phyloP scores from a whole-genome alignment of 805 yeast species.

The Metschnikowia kunwiensis region DNA sequence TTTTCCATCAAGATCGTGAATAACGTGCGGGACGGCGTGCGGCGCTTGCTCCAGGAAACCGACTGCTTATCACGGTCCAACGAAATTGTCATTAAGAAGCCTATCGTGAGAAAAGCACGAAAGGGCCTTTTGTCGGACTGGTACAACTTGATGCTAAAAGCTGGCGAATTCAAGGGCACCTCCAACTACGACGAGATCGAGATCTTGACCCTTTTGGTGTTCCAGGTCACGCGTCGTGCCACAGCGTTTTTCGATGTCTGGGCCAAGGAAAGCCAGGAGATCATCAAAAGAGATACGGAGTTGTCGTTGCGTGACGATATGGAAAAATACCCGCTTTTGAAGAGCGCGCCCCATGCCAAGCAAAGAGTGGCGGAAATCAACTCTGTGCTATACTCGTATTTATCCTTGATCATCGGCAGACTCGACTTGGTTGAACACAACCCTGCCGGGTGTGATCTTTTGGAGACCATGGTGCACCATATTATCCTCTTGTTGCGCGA shows the following conservation, averaged over 20 bases:
- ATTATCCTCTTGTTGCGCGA: conserved; percentile 63
- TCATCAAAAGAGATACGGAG: conserved; percentile 39
- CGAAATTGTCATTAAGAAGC: conserved; percentile 60
- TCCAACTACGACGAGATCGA: conserved; percentile 56
- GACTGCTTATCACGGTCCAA: conserved; percentile 74
- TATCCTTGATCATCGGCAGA: conserved; percentile 70
- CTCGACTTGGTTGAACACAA: conserved; percentile 75
- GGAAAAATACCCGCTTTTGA: conserved; percentile 45
- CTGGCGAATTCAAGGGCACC: conserved; percentile 70
- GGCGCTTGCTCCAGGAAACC: conserved; percentile 58
- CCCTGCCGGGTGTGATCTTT: conserved; percentile 61
- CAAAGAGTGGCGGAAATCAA: conserved; percentile 64
- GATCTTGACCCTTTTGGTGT: conserved; percentile 58
- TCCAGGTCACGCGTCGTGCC: conserved; percentile 65
- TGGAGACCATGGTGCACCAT: conserved; percentile 68
- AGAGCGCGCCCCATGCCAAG: conserved; percentile 57
- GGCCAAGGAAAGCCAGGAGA: conserved; percentile 58
- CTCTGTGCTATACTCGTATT: conserved; percentile 54
- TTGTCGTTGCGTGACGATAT: conserved; percentile 33
- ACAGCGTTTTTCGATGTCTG: conserved; percentile 65
- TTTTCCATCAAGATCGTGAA: conserved; percentile 59
- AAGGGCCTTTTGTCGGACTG: conserved; percentile 71
- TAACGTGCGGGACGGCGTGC: conserved; percentile 70
- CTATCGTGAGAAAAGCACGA: conserved; percentile 59
- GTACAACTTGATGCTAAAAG: conserved; percentile 74